A percentile compares a stretch with the other conserved stretches of the same genome.
Evolutionary conservation across 345 rosid genomes (phyloP).

Genomic region (Brassica rapa): DNA sequence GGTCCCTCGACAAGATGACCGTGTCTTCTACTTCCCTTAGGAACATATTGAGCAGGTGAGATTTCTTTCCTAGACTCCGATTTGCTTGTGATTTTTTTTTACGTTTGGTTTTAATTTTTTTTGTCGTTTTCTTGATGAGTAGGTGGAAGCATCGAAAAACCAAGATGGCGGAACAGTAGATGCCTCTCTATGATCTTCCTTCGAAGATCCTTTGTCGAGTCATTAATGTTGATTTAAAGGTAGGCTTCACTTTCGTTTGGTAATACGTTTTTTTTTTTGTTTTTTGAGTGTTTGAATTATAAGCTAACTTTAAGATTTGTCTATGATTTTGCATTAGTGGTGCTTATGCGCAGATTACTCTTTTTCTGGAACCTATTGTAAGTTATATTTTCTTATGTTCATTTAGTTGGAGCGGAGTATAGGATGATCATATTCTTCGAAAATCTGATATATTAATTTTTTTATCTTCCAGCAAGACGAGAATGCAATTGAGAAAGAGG

Average conservation of each 20-base stretch:
- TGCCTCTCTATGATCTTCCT: conserved; percentile 50
- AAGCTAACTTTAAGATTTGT: background rate
- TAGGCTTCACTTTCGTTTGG: background rate
- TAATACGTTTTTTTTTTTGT: background rate
- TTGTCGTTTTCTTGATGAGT: conserved; percentile 17
- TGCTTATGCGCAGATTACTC: conserved; percentile 76
- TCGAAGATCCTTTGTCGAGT: conserved; percentile 65
- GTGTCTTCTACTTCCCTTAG: conserved; percentile 83
- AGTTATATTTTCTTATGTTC: background rate
- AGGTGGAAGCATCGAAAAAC: conserved; percentile 87
- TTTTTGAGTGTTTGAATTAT: background rate
- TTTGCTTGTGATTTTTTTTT: conserved; percentile 20
- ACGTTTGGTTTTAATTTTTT: background rate
- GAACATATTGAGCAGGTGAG: conserved; percentile 93
- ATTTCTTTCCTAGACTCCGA: background rate
- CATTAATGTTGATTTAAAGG: conserved; percentile 71
- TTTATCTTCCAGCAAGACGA: conserved; percentile 54
- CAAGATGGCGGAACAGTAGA: conserved; percentile 71
- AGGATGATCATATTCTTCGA: too few species aligned
- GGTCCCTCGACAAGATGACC: conserved; percentile 72
- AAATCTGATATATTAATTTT: background rate
- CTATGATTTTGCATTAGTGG: conserved; percentile 22
- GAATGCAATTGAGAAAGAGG: conserved; percentile 52
- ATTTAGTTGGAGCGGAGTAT: background rate
- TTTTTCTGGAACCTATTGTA: conserved; percentile 64